These are phyloP conservation scores for Macrotyloma uniflorum DNA, from an alignment of 306 rosid species.

Conservation along the genomic window DNA sequence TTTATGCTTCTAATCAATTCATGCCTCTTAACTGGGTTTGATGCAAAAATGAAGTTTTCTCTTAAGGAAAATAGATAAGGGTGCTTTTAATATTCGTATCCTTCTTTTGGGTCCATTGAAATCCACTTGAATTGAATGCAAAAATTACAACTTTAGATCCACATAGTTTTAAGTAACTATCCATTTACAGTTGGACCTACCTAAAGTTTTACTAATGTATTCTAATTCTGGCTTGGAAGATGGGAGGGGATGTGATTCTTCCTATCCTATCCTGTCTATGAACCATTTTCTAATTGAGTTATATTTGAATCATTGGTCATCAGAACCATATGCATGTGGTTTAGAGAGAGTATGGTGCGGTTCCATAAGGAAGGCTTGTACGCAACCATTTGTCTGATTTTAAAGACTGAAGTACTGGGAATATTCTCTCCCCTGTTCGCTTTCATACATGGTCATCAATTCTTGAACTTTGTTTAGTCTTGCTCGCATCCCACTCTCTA, in stretches of 20 bases:
- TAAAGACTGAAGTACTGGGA: constrained; percentile 30
- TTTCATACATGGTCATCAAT: neutral
- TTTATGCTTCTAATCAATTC: neutral
- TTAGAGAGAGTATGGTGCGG: constrained; percentile 26
- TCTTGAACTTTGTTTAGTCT: constrained; percentile 6
- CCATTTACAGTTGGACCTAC: neutral
- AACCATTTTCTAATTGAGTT: neutral
- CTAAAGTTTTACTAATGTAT: neutral
- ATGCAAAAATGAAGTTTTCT: constrained; percentile 2
- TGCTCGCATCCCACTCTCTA: constrained; percentile 4
- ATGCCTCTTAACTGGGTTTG: neutral
- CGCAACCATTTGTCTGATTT: constrained; percentile 25
- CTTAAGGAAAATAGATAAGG: neutral
- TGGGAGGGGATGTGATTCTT: neutral
- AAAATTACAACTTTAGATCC: neutral
- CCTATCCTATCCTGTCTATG: neutral
- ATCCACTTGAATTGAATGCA: constrained; percentile 3
- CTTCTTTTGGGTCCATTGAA: neutral
- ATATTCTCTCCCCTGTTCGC: constrained; percentile 27
- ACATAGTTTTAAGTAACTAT: neutral
- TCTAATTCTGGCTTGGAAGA: neutral
- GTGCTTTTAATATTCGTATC: neutral
- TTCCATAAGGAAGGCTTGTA: constrained; percentile 19
- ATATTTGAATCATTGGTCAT: constrained; percentile 17
- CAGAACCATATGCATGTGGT: constrained; percentile 9